phyloP scores from a whole-genome alignment of 176 grass and related monocot genomes.

The Triticum turgidum region DNA sequence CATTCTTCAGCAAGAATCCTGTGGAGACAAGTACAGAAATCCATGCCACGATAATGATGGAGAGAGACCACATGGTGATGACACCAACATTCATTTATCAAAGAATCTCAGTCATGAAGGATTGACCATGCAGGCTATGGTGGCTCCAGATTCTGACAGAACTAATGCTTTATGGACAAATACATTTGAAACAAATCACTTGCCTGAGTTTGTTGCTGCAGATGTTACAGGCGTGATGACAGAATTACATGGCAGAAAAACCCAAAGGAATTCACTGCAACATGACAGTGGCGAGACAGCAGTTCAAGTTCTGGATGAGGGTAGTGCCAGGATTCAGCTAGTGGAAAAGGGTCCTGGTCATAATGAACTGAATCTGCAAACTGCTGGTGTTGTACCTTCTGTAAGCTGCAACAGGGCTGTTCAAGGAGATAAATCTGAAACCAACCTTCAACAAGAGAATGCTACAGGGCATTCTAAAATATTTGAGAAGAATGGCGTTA shows the following conservation, averaged over 20 bases:
- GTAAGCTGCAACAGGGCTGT: slow-evolving; percentile 8
- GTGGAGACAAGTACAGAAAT: slow-evolving; percentile 17
- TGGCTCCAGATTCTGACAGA: background rate
- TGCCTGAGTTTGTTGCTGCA: slow-evolving; percentile 16
- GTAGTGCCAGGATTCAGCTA: slow-evolving; percentile 6
- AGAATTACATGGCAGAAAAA: slow-evolving; percentile 9
- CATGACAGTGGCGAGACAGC: slow-evolving; percentile 25
- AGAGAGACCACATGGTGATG: slow-evolving; percentile 7
- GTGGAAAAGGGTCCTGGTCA: slow-evolving; percentile 12
- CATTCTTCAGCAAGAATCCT: slow-evolving; percentile 14
- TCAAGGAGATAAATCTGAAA: slow-evolving; percentile 26
- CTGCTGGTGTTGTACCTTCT: slow-evolving; percentile 19
- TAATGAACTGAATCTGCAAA: background rate
- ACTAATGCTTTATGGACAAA: slow-evolving; percentile 7
- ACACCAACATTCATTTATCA: slow-evolving; percentile 3
- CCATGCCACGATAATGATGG: background rate
- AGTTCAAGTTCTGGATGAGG: slow-evolving; percentile 29
- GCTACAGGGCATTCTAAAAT: background rate
- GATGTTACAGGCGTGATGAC: slow-evolving; percentile 3
- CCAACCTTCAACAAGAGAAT: slow-evolving; percentile 22
- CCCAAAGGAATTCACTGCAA: slow-evolving; percentile 7
- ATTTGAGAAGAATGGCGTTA: slow-evolving; percentile 6
- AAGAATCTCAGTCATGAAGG: slow-evolving; percentile 23
- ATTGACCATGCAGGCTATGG: background rate
- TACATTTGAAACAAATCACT: background rate